Conservation (phyloP, 2,329 filamentous ascomycete genomes). For the Pestalotiopsis sp. region DNA sequence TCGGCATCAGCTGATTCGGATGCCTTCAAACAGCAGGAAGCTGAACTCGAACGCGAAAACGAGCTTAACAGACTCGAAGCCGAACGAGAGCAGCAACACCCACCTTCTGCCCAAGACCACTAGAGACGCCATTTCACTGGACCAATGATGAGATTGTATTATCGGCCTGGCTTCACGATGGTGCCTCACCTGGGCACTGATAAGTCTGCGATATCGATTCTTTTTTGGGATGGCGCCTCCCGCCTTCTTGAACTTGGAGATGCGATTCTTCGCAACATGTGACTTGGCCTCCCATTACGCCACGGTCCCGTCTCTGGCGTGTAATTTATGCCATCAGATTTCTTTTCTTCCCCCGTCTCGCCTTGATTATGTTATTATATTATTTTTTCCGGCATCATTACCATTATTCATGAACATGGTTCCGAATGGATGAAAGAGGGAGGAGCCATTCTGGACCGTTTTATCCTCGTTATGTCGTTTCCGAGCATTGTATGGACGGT, state of each 20-base stretch:
- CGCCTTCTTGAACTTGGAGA: background rate
- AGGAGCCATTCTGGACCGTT: background rate
- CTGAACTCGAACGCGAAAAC: conserved; percentile 37
- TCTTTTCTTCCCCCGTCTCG: background rate
- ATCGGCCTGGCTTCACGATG: no score
- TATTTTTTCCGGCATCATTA: background rate
- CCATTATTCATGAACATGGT: background rate
- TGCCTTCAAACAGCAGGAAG: conserved; percentile 37
- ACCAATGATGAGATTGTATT: no score
- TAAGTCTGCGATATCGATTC: background rate
- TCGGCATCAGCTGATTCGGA: conserved; percentile 52
- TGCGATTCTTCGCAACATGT: background rate
- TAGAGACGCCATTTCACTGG: background rate
- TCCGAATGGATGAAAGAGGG: background rate
- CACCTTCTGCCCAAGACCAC: background rate
- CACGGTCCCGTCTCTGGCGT: background rate
- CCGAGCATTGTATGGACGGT: background rate
- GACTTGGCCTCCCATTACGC: background rate
- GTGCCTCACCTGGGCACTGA: background rate
- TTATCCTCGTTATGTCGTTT: background rate
- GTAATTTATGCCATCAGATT: background rate
- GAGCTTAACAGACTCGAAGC: conserved; percentile 38
- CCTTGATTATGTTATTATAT: background rate
- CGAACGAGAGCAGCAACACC: conserved; percentile 27
- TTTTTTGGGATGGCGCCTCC: background rate